Evolutionary conservation across 331 rosid species (phyloP).

Genomic region (Acacia pycnantha): DNA sequence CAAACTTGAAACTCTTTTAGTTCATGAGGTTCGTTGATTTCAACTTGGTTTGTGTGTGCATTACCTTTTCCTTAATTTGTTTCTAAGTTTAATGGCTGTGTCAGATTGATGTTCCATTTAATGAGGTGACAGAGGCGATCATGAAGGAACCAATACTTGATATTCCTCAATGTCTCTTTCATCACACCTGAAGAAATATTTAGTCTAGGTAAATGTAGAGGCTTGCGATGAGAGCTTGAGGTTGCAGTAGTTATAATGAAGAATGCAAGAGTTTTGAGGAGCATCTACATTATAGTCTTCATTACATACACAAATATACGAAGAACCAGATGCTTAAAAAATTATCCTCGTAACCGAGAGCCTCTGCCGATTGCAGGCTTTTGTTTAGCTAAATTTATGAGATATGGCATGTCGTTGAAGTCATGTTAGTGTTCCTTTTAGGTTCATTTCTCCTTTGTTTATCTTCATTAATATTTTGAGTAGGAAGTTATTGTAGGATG

Average conservation of each 20-base stretch:
- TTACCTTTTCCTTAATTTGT: neutral
- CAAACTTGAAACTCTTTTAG: neutral
- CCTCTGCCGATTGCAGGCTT: neutral
- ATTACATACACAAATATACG: too few species aligned
- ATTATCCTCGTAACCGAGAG: neutral
- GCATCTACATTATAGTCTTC: neutral
- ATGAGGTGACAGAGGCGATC: neutral
- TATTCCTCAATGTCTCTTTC: neutral
- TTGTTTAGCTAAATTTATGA: neutral
- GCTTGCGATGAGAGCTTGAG: neutral
- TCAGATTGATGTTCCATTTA: neutral
- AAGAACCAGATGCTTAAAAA: neutral
- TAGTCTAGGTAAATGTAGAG: neutral
- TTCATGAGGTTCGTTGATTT: neutral
- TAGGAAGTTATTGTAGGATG: neutral
- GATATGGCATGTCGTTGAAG: neutral
- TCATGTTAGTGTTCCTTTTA: too few species aligned
- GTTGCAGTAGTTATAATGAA: neutral
- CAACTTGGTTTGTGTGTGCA: neutral
- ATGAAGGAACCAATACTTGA: neutral
- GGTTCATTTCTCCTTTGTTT: too few species aligned
- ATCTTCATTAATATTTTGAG: too few species aligned
- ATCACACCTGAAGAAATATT: neutral
- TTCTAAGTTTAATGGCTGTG: neutral
- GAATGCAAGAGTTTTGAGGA: neutral